A percentile compares a stretch with the other conserved stretches of the same genome.
Evolutionary conservation across 176 grass and related monocot genomes (phyloP).

Genomic region (Carex kokanica): DNA sequence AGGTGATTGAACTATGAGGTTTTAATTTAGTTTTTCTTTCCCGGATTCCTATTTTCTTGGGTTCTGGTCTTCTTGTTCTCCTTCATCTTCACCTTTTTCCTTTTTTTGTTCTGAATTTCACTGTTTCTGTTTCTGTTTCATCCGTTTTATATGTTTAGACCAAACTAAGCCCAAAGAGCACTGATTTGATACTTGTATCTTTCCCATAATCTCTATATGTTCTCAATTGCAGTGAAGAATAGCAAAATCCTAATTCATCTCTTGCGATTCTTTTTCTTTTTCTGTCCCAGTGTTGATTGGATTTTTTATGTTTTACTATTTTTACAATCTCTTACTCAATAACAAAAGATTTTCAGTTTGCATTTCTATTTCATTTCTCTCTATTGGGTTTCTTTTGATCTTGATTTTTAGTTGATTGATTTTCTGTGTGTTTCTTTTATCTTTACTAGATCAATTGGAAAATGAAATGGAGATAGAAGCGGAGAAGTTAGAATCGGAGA

Average conservation of each 20-base stretch:
- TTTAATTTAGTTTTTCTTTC: conserved; percentile 6
- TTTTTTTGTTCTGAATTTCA: neutral
- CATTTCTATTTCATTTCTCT: neutral
- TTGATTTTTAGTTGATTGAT: conserved; percentile 8
- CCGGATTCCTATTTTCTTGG: neutral
- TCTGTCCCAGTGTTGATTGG: neutral
- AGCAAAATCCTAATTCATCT: neutral
- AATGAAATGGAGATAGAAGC: conserved; percentile 54
- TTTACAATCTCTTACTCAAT: neutral
- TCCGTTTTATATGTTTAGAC: neutral
- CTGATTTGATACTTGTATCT: neutral
- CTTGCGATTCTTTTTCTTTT: neutral
- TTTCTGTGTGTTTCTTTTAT: conserved; percentile 19
- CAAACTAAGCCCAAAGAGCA: neutral
- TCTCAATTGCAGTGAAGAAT: neutral
- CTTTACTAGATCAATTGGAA: conserved; percentile 44
- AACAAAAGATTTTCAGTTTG: neutral
- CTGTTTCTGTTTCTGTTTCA: conserved; percentile 1
- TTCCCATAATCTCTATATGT: neutral
- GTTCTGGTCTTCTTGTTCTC: neutral
- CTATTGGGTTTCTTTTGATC: neutral
- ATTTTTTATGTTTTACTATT: neutral
- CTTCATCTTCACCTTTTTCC: neutral
- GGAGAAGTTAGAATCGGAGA: conserved; percentile 13
- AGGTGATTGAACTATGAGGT: conserved; percentile 11